Evolutionary conservation across 306 rosid species (phyloP).

Genomic region (Fragaria nilgerrensis): DNA sequence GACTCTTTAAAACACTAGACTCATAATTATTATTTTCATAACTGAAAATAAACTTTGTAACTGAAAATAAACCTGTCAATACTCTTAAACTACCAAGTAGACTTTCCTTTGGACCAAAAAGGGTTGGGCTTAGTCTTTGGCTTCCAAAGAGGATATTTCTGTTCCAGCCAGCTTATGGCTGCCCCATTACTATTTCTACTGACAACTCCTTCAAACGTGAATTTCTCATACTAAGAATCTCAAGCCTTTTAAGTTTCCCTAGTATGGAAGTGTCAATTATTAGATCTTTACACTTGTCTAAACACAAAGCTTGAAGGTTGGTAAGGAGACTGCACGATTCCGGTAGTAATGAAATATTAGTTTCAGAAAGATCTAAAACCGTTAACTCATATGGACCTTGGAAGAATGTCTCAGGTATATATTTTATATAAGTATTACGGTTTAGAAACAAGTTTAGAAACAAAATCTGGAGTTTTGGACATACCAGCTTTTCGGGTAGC

Average conservation of each 20-base stretch:
- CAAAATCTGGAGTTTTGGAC: neutral
- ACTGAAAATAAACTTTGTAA: too few species aligned
- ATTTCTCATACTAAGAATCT: neutral
- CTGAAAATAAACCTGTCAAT: too few species aligned
- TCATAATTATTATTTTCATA: too few species aligned
- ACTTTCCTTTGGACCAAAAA: too few species aligned
- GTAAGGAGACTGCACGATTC: neutral
- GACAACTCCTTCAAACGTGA: neutral
- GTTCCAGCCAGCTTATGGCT: too few species aligned
- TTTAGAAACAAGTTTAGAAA: neutral
- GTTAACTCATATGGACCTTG: neutral
- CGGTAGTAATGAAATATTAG: neutral
- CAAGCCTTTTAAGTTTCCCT: neutral
- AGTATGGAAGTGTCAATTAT: neutral
- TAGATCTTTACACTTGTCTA: neutral
- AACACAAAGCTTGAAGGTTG: neutral
- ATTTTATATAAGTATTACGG: rapidly evolving
- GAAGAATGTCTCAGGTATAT: neutral
- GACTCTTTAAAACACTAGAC: too few species aligned
- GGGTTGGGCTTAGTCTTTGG: too few species aligned
- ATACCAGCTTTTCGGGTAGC: neutral
- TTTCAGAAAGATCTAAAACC: neutral
- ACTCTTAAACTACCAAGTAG: too few species aligned
- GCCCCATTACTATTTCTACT: neutral
- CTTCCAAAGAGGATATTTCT: too few species aligned